These are phyloP conservation scores for Protomyces inouyei DNA, from an alignment of 1,139 yeast species.

Conservation along the genomic window DNA sequence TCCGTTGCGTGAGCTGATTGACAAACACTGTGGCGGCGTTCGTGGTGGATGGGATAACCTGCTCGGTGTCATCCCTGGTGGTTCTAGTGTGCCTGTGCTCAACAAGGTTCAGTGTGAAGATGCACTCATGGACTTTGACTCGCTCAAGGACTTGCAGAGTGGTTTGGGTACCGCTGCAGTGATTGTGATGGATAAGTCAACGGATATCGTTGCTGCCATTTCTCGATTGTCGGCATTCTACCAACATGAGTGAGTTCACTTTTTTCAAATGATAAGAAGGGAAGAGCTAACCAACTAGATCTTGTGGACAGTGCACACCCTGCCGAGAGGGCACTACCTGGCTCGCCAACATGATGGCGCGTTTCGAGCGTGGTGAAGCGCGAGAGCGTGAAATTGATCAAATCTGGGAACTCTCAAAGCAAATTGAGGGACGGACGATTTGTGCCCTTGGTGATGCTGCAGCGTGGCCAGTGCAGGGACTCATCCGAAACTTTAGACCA, in stretches of 20 bases:
- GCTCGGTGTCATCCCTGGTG: slow-evolving; percentile 82
- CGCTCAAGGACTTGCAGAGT: slow-evolving; percentile 74
- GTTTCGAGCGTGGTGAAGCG: slow-evolving; percentile 74
- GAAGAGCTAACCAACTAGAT: slow-evolving; percentile 34
- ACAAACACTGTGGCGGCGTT: slow-evolving; percentile 84
- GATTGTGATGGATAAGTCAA: slow-evolving; percentile 79
- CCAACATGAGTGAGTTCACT: slow-evolving; percentile 56
- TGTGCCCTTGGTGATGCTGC: slow-evolving; percentile 92
- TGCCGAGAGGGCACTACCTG: slow-evolving; percentile 93
- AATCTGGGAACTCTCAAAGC: slow-evolving; percentile 75
- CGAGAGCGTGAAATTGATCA: slow-evolving; percentile 71
- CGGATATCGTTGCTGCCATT: slow-evolving; percentile 77
- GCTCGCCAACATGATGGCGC: slow-evolving; percentile 75
- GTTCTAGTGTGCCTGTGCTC: slow-evolving; percentile 77
- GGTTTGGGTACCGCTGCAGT: slow-evolving; percentile 92
- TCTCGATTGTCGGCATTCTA: slow-evolving; percentile 77
- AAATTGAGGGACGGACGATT: slow-evolving; percentile 40
- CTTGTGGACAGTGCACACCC: slow-evolving; percentile 92
- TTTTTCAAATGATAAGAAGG: background rate
- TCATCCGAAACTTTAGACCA: slow-evolving; percentile 76
- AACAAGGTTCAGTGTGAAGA: slow-evolving; percentile 61
- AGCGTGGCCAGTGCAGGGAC: slow-evolving; percentile 89
- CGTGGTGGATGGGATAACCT: slow-evolving; percentile 89
- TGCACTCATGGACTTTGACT: slow-evolving; percentile 80
- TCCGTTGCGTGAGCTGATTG: slow-evolving; percentile 71